Base-by-base conservation (phyloP, 305 asterid genomes). In the Fraxinus greggii region DNA sequence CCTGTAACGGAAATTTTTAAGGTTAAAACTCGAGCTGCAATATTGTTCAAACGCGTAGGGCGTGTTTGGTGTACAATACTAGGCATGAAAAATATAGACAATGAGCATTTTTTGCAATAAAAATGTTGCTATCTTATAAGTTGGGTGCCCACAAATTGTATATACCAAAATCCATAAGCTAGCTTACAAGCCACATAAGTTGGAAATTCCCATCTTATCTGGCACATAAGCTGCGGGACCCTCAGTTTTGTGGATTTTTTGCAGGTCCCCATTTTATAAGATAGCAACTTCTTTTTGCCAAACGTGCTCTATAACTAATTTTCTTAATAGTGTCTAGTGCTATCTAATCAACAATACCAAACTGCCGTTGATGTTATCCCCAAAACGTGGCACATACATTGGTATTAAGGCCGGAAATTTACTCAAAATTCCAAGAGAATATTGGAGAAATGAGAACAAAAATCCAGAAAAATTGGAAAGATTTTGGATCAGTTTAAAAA, bases 1-100 rank as follows among this genome's bases (percentile, higher is more conserved):
- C 92, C 99, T 93, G 89, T 31, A 33, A 85, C 5, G 26, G 1
- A 74, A 76, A 13, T 29, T 80, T 54, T 13, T n/a, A 29, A 48
- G 61, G 15, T 23, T 32, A 76, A 2, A 76, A 29, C 38, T 8
- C 26, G n/a, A 13, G 24, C 78, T 1, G 21, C 29, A 35, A 36
- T 38, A 32, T 35, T 19, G 59, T 45, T 12, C 35, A 32, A 45
- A 23, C 15, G n/a, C 8, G 0, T 9, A 36, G n/a, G 32, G 59
- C 51, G 36, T 26, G 51, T 23, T 38, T 38, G 78, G 8, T 36
- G 31, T 76, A 76, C 15, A 76, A 75, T 0, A 75, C 19, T 13
- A 1, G 35, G 0, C 15, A 38, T 10, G 28, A 5, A 54, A n/a
- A 15, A 15, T 51, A 17, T 1, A 17, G 54, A 42, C 15, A 5